A percentile compares a stretch with the other conserved stretches of the same genome.
Evolutionary conservation across 1,139 yeast genomes (phyloP).

Genomic region (Torulaspora pretoriensis): DNA sequence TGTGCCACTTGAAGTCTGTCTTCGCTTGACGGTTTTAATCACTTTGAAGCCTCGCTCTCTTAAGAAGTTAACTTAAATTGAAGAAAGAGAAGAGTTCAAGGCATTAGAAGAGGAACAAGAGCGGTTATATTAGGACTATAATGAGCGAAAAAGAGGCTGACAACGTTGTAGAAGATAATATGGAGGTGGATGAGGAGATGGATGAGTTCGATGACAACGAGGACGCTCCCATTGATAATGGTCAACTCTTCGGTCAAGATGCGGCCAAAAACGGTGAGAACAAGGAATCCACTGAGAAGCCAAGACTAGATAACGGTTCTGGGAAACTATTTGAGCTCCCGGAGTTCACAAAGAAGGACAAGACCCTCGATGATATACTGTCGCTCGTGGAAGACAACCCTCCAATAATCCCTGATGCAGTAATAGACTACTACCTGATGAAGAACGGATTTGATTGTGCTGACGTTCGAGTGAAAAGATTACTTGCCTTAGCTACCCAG

Average conservation of each 20-base stretch:
- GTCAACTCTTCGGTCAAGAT: constrained; percentile 31
- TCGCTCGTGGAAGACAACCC: constrained; percentile 90
- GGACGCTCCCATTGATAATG: constrained; percentile 37
- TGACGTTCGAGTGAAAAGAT: constrained; percentile 74
- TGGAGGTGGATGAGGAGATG: constrained; percentile 39
- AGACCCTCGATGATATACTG: constrained; percentile 78
- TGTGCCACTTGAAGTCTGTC: too few relatives aligned
- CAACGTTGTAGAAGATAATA: constrained; percentile 20
- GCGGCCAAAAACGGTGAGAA: constrained; percentile 19
- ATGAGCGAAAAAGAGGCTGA: constrained; percentile 22
- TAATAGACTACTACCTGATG: constrained; percentile 88
- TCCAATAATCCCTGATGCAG: constrained; percentile 96
- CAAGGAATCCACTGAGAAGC: constrained; percentile 17
- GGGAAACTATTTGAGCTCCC: constrained; percentile 52
- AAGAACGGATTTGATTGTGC: constrained; percentile 84
- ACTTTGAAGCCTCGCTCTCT: neutral
- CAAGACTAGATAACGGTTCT: constrained; percentile 27
- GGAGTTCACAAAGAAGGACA: constrained; percentile 75
- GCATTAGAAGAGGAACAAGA: neutral
- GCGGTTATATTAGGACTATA: neutral
- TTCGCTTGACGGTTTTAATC: too few relatives aligned
- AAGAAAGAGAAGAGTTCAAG: neutral
- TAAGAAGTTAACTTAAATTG: neutral
- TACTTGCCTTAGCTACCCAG: constrained; percentile 91
- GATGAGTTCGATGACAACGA: constrained; percentile 43